phyloP scores from a whole-genome alignment of 1,284 basidiomycete genomes.

The Irpex rosettiformis region DNA sequence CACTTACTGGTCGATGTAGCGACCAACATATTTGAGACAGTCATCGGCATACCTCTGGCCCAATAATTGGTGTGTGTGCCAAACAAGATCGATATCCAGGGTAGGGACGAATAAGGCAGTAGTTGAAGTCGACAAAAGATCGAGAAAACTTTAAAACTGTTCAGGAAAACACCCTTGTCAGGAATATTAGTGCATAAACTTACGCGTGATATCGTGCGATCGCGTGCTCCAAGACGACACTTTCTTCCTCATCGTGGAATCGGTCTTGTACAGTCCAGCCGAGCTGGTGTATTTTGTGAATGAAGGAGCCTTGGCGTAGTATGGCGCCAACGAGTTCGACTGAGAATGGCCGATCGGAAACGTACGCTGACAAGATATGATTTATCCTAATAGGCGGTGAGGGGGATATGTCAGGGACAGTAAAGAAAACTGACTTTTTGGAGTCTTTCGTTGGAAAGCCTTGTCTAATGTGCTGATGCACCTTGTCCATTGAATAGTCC shows the following conservation, averaged over 20 bases:
- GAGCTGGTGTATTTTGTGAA: slow-evolving; percentile 22
- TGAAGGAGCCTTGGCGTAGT: slow-evolving; percentile 14
- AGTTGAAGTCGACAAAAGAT: slow-evolving; percentile 15
- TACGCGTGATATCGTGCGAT: slow-evolving; percentile 24
- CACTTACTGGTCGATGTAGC: slow-evolving; percentile 13
- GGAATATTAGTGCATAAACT: not conserved
- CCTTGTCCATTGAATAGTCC: not conserved
- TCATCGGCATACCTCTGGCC: slow-evolving; percentile 9
- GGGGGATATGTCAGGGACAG: too few relatives aligned
- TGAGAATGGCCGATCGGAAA: slow-evolving; percentile 18
- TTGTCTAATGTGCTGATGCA: not conserved
- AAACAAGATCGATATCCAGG: slow-evolving; percentile 17
- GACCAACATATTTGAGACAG: slow-evolving; percentile 7
- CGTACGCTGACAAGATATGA: slow-evolving; percentile 17
- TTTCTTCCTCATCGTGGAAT: slow-evolving; percentile 19
- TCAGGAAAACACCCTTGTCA: not conserved
- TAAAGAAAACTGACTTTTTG: slow-evolving; percentile 4
- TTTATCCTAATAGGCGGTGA: slow-evolving; percentile 3
- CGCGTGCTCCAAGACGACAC: slow-evolving; percentile 17
- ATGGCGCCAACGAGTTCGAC: slow-evolving; percentile 18
- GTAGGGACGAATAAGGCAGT: slow-evolving; percentile 18
- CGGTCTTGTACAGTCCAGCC: slow-evolving; percentile 20
- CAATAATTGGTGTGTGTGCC: slow-evolving; percentile 16
- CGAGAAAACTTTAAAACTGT: slow-evolving; percentile 14
- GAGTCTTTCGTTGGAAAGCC: not conserved